Base-by-base conservation (phyloP, 2,329 filamentous ascomycete genomes). In the Macrophomina pseudophaseolina region DNA sequence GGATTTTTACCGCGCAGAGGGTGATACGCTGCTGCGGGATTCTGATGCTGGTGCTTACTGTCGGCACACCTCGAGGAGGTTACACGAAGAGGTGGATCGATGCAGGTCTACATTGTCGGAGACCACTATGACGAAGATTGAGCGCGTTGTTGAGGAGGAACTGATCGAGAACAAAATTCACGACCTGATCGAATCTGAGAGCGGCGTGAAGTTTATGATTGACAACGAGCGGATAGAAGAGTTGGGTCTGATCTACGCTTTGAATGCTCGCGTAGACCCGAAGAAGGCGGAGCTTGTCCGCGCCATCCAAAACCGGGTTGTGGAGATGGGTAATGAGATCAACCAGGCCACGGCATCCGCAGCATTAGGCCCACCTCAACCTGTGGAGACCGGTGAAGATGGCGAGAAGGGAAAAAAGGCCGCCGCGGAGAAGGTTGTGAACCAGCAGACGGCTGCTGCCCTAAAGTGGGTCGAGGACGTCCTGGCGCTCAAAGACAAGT, bases 391-490 rank as follows among this genome's bases (percentile, higher is more conserved):
- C 28, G 73, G 77, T 42, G 82, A 83, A 3, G 82, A 86, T 12
- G 84, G 85, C 7, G 84, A 84, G 23, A 85, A 85, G 38, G 81
- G 79, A 30, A 83, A 81, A 28, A 84, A 84, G 64, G 71, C 78
- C 2, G 67, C 70, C 6, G 74, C 72, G 53, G 86, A 88, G 65
- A 80, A 80, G 75, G 70, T 78, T 0, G 82, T 89, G 7, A 94
- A 92, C 33, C 90, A 93, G 75, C 90, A 94, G 74, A 98, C 95
- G 0, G 86, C 88, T 0, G 91, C 93, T 1, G 95, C 95, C 0
- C 91, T 98, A 72, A 92, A 91, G 73, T 99, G 95, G 95, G 94
- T 98, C 2, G 92, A 97, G 72, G 93, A 97, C 72, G 91, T 98
- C 2, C 82, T 99, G 56, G 80, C 81, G 18, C 83, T 99, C 33